Evolutionary conservation across 306 rosid species (phyloP), one percentile per base, ranked within the genome.

Genomic region (Quercus wislizeni): DNA sequence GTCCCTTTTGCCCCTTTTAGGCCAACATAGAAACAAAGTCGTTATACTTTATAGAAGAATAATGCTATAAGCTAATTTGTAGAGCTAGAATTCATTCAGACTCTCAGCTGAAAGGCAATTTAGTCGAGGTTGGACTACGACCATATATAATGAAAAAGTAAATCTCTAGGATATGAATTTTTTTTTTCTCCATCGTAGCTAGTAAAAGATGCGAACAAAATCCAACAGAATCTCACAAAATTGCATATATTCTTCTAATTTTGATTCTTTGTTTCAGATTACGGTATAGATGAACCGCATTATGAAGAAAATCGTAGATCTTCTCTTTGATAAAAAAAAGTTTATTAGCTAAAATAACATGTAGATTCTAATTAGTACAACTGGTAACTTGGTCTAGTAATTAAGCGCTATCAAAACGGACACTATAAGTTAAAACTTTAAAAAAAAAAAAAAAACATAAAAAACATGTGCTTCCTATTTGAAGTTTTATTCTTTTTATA

Each of bases 91-190:
- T 64, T 23, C 55, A 4, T 49, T 67, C 23, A 25, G 28, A 43
- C 5, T 27, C 52, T 1, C 17, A 14, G 74, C 57, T 30, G 28
- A n/a, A n/a, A 20, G 27, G 43, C n/a, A 35, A 71, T n/a, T 5
- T 20, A 19, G 31, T 12, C 23, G 20, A 46, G 46, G 41, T 55
- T 74, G 59, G 54, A 77, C 63, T 55, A 65, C 55, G 43, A 77
- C 57, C 79, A 72, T 65, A 83, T 83, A 74, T 78, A 71, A 18
- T 59, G 41, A 18, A 54, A 70, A 83, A 86, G 81, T 27, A 20
- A 61, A 78, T 74, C 57, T 2, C 14, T 20, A 55, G 52, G 68
- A 70, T 55, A 17, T 76, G 51, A 85, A 21, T 49, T 65, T 41
- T 41, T 38, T 33, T 41, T 41, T 7, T 12, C 54, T 49, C 69